Evolutionary conservation across 495 filamentous ascomycete genomes (phyloP).

Genomic region (Copromyces sp.): DNA sequence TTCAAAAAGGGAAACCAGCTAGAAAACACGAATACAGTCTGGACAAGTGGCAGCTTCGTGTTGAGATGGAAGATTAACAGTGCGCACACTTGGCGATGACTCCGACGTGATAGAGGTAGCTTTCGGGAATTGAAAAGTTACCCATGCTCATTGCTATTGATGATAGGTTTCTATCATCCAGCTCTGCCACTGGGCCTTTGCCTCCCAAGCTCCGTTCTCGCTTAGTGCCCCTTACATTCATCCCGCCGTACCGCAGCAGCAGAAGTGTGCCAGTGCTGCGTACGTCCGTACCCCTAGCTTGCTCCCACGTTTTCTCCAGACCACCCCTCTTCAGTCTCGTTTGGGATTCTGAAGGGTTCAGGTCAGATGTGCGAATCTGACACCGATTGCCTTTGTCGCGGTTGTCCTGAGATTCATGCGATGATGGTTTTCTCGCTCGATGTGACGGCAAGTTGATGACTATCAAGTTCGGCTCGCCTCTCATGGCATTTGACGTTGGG

Average conservation of each 20-base stretch:
- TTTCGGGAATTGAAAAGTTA: not conserved
- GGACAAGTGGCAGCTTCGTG: not conserved
- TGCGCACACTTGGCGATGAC: not conserved
- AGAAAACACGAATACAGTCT: not conserved
- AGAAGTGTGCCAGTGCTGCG: not conserved
- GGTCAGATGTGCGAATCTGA: not conserved
- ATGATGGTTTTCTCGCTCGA: not conserved
- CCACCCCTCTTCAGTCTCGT: not conserved
- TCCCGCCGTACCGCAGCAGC: not conserved
- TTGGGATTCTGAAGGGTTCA: not conserved
- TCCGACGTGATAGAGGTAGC: not conserved
- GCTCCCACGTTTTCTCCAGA: not conserved
- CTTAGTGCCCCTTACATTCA: not conserved
- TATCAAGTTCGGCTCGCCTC: not conserved
- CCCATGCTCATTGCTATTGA: not conserved
- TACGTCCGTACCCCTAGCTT: not conserved
- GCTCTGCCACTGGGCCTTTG: not conserved
- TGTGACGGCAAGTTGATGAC: not conserved
- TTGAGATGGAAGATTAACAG: not conserved
- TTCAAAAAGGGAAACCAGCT: not conserved
- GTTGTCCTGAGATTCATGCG: not conserved
- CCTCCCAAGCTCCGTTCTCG: not conserved
- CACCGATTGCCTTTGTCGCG: not conserved
- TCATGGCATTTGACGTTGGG: not conserved
- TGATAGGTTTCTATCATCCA: not conserved